Percentiles rank a stretch among this genome's conserved stretches.
These are phyloP conservation scores for Puccinia coronata DNA, from an alignment of 1,284 basidiomycete species.

Conservation along the genomic window DNA sequence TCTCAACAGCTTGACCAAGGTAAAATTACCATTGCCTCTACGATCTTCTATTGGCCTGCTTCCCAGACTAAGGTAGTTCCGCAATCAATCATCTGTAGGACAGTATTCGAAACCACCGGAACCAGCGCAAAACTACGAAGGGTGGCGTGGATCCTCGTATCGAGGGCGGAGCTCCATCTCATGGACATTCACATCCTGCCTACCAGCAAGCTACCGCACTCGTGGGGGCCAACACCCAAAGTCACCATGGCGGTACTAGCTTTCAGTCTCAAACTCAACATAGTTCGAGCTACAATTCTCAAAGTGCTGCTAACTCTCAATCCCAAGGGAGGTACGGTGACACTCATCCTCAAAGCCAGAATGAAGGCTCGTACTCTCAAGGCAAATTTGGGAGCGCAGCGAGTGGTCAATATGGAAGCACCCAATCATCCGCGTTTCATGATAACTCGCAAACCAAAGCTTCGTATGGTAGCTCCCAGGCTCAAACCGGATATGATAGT, in stretches of 20 bases:
- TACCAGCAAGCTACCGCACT: conserved; percentile 18
- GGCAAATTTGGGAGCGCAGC: not conserved
- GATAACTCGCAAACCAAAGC: conserved; percentile 5
- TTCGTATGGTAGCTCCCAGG: conserved; percentile 6
- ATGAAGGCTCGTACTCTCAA: not conserved
- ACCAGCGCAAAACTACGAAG: conserved; percentile 43
- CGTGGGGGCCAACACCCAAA: conserved; percentile 16
- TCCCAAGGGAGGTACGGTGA: conserved; percentile 12
- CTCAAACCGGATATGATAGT: conserved; percentile 2
- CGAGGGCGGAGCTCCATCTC: not conserved
- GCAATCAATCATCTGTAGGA: not conserved
- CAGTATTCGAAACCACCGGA: conserved; percentile 43
- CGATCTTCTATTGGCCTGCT: not conserved
- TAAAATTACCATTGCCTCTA: not conserved
- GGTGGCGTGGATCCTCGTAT: conserved; percentile 34
- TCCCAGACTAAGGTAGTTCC: conserved; percentile 15
- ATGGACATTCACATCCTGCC: conserved; percentile 35
- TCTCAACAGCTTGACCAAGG: conserved; percentile 41
- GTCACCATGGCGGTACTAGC: not conserved
- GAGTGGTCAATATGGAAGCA: not conserved
- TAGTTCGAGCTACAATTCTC: not conserved
- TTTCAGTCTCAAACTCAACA: conserved; percentile 11
- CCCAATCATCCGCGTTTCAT: not conserved
- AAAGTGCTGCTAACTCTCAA: not conserved
- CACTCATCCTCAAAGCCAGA: not conserved